Evolutionary conservation across 2,329 filamentous ascomycete species (phyloP), one percentile per base, ranked within the genome.

Genomic region (Cadophora luteo-olivacea): DNA sequence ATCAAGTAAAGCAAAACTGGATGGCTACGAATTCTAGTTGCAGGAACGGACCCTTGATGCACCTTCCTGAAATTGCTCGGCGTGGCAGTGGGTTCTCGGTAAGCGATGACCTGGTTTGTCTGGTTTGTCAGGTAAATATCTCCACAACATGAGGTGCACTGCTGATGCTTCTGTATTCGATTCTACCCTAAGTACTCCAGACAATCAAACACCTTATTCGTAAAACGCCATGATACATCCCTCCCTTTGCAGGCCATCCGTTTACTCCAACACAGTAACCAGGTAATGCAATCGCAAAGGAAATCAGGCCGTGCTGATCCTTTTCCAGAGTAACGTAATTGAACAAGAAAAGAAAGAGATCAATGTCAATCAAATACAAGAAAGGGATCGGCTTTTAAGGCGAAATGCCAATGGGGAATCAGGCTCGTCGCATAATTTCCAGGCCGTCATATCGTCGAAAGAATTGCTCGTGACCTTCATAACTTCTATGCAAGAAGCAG

Each of bases 381-480:
- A 57, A 66, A 38, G 24, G 65, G 62, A 66, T 22, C n/a, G 45
- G 36, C 52, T 65, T 60, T 36, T 54, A 12, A 22, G 58, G 45
- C 29, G 14, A 36, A 60, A 61, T 45, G 45, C 19, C 33, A 25
- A 19, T n/a, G 45, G 45, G 32, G 14, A 66, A 61, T 19, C 41
- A 32, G 6, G 55, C 22, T 55, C 58, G 48, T 19, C 22, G 57
- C 12, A 24, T 9, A 48, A 32, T 58, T 41, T 51, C 48, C 57
- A 33, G 65, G 33, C 48, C 32, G 57, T 60, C 45, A 61, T 61
- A 14, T 71, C 65, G 68, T 73, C 68, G 68, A 57, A 68, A 67
- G 64, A 69, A 60, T 73, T 68, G 66, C 64, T 71, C 69, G 64
- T 72, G 65, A 67, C 52, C 29, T 45, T 55, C 55, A 55, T 69